These are phyloP conservation scores for Rhodotorula sp. DNA, from an alignment of 1,284 basidiomycete genomes.

Conservation along the genomic window DNA sequence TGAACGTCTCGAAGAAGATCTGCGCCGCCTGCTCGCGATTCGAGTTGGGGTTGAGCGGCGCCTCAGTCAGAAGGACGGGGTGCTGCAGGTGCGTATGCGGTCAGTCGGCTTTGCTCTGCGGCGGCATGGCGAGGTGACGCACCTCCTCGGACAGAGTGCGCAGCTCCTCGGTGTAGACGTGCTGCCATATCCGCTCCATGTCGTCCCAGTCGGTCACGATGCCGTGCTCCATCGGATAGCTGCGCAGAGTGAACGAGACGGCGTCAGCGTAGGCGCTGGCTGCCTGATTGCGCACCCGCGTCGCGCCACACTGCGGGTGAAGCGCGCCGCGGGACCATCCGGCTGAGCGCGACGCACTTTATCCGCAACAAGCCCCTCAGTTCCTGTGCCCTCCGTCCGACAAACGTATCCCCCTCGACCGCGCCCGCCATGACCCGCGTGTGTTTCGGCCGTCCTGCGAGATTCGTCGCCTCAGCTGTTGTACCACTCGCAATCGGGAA, in stretches of 20 bases:
- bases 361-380: conserved; percentile 91
- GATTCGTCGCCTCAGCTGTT: not conserved
- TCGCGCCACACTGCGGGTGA: too few species aligned
- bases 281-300: not conserved
- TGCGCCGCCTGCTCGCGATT: conserved; percentile 94
- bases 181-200: conserved; percentile 97
- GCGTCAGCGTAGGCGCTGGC: not conserved
- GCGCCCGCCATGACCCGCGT: conserved; percentile 92
- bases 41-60: conserved; percentile 88
- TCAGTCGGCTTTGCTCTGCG: too few species aligned
- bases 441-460: conserved; percentile 86
- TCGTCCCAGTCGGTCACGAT: conserved; percentile 90
- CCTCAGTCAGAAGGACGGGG: conserved; percentile 91
- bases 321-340: too few species aligned
- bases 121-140: conserved; percentile 40
- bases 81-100: conserved; percentile 62
- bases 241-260: conserved; percentile 48
- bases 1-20: conserved; percentile 99
- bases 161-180: conserved; percentile 92
- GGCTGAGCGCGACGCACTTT: conserved; percentile 31
- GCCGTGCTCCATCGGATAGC: conserved; percentile 86
- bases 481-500: not conserved
- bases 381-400: conserved; percentile 89
- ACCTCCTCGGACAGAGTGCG: conserved; percentile 95
- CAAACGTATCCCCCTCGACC: conserved; percentile 88